Evolutionary conservation across 2,329 filamentous ascomycete genomes (phyloP).

Genomic region (Colletotrichum neosansevieriae): DNA sequence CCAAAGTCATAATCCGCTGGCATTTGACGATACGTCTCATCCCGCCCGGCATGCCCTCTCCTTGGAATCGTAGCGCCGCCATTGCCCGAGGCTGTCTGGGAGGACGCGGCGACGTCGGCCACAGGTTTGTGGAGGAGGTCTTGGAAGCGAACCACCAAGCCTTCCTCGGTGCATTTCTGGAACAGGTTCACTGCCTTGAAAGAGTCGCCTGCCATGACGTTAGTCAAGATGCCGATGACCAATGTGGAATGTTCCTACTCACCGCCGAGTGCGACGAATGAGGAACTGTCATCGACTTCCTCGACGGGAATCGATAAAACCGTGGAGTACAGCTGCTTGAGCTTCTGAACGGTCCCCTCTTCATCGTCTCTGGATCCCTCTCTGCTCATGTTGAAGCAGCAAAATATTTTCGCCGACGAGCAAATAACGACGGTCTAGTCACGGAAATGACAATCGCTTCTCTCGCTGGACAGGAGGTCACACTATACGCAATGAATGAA

Average conservation of each 20-base stretch:
- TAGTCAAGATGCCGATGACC: background rate
- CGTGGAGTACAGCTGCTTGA: conserved; percentile 4
- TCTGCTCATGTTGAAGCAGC: background rate
- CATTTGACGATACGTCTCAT: background rate
- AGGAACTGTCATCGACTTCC: conserved; percentile 5
- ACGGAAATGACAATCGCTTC: no score
- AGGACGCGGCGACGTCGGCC: background rate
- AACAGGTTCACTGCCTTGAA: conserved; percentile 30
- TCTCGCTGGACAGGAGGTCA: no score
- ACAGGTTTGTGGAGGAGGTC: conserved; percentile 24
- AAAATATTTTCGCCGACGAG: background rate
- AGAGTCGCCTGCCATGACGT: conserved; percentile 22
- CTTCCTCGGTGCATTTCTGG: conserved; percentile 31
- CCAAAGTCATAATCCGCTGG: conserved; percentile 11
- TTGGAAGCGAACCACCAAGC: conserved; percentile 22
- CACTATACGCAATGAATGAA: no score
- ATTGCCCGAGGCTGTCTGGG: background rate
- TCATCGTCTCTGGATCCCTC: background rate
- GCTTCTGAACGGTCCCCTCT: background rate
- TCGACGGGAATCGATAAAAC: conserved; percentile 6
- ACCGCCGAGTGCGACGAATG: conserved; percentile 29
- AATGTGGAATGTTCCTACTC: background rate
- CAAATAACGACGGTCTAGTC: background rate
- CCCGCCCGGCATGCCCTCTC: background rate
- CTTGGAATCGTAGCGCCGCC: background rate